A percentile compares a stretch with the other conserved stretches of the same genome.
These are phyloP conservation scores for Begonia masoniana DNA, from an alignment of 306 rosid genomes.

Conservation along the genomic window DNA sequence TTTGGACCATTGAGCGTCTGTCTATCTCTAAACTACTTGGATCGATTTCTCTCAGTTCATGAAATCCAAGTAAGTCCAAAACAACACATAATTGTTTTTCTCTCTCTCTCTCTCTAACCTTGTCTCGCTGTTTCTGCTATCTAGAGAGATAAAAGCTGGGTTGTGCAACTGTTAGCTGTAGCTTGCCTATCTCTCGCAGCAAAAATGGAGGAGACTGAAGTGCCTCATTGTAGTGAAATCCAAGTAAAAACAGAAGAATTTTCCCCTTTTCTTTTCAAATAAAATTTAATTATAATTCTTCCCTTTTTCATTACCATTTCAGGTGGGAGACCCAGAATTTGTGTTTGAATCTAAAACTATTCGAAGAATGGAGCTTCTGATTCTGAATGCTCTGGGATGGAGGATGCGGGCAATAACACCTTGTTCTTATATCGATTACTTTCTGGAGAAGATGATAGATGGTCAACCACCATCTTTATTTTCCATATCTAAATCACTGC, in stretches of 20 bases:
- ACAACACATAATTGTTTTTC: too few species aligned
- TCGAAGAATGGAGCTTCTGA: slow-evolving; percentile 53
- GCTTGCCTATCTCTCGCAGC: slow-evolving; percentile 66
- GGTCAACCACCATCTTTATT: slow-evolving; percentile 13
- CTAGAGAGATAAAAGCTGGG: slow-evolving; percentile 41
- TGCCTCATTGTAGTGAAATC: slow-evolving; percentile 30
- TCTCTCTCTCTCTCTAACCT: not conserved
- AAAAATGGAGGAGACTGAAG: slow-evolving; percentile 49
- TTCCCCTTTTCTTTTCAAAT: too few species aligned
- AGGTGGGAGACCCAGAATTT: slow-evolving; percentile 51
- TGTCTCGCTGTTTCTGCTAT: not conserved
- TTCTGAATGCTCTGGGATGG: slow-evolving; percentile 53
- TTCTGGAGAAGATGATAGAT: slow-evolving; percentile 31
- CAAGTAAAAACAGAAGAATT: slow-evolving; percentile 21
- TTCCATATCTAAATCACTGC: slow-evolving; percentile 25
- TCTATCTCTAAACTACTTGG: slow-evolving; percentile 64
- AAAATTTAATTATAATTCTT: too few species aligned
- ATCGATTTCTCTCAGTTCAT: slow-evolving; percentile 53
- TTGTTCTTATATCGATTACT: slow-evolving; percentile 48
- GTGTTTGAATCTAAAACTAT: slow-evolving; percentile 38
- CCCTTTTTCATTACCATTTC: not conserved
- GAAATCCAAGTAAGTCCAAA: slow-evolving; percentile 44
- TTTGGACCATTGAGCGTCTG: slow-evolving; percentile 47
- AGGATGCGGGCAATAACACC: slow-evolving; percentile 61
- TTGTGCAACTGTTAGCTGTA: slow-evolving; percentile 42